phyloP scores from a whole-genome alignment of 2,329 filamentous ascomycete species.

The Arthrobotrys iridis region DNA sequence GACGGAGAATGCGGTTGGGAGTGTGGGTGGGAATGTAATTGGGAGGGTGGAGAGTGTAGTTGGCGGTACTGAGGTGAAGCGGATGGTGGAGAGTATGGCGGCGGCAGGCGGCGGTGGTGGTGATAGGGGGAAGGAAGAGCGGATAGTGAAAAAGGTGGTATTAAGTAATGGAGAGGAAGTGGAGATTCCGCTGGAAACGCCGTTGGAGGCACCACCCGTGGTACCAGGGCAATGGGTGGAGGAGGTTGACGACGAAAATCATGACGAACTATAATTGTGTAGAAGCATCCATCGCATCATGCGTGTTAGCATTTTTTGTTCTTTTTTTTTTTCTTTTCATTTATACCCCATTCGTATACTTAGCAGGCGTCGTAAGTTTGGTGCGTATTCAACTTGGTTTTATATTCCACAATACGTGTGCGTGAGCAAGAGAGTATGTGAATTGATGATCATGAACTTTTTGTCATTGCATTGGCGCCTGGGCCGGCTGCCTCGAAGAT shows the following conservation, averaged over 20 bases:
- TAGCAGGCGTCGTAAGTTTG: conserved; percentile 3
- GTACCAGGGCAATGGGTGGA: conserved; percentile 5
- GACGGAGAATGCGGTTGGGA: conserved; percentile 65
- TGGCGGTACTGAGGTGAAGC: conserved; percentile 64
- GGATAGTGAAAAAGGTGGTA: conserved; percentile 26
- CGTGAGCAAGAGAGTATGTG: background rate
- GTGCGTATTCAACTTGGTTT: background rate
- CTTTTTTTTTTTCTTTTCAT: background rate
- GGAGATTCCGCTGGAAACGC: conserved; percentile 58
- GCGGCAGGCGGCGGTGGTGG: conserved; percentile 59
- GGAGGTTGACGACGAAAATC: conserved; percentile 19
- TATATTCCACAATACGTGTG: too few relatives aligned
- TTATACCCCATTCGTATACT: conserved; percentile 3
- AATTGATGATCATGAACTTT: background rate
- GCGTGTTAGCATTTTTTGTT: background rate
- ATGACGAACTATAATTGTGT: conserved; percentile 52
- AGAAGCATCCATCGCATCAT: background rate
- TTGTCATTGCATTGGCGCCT: background rate
- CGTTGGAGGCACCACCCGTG: background rate
- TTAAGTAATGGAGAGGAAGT: conserved; percentile 55
- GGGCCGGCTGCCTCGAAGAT: background rate
- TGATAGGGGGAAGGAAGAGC: conserved; percentile 22
- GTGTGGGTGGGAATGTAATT: conserved; percentile 55
- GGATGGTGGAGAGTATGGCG: conserved; percentile 69
- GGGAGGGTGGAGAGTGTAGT: conserved; percentile 55